Percentiles rank a stretch among this genome's conserved stretches.
These are phyloP conservation scores for Dothiorella sarmentorum DNA, from an alignment of 2,329 filamentous ascomycete genomes.

Conservation along the genomic window DNA sequence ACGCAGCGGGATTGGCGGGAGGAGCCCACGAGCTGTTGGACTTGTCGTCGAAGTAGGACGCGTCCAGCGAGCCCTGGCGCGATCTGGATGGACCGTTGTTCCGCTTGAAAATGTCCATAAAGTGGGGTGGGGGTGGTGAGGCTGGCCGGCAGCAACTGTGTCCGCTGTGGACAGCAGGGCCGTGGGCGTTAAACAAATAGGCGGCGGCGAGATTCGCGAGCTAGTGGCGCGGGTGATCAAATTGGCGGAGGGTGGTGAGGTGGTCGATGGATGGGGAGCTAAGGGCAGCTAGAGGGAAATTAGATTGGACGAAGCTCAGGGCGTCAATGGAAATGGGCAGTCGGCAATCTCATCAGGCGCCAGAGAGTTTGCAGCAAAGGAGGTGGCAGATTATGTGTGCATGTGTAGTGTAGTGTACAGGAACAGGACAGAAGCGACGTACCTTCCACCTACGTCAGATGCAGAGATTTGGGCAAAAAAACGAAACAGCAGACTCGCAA, in stretches of 20 bases:
- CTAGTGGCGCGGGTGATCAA: constrained; percentile 2
- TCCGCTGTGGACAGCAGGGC: background rate
- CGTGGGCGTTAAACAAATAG: constrained; percentile 12
- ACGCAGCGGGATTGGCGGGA: constrained; percentile 10
- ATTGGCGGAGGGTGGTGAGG: constrained; percentile 25
- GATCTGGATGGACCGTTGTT: constrained; percentile 29
- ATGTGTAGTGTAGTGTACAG: constrained; percentile 20
- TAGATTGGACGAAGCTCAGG: constrained; percentile 13
- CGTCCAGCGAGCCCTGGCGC: constrained; percentile 34
- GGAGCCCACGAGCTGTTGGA: background rate
- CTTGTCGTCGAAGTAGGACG: constrained; percentile 16
- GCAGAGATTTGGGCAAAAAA: background rate
- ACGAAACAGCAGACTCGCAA: background rate
- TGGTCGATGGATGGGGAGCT: constrained; percentile 20
- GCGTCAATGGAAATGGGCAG: constrained; percentile 16
- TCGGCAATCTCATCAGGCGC: constrained; percentile 23
- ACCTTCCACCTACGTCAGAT: constrained; percentile 14
- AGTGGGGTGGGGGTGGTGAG: background rate
- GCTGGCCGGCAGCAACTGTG: constrained; percentile 17
- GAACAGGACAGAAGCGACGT: constrained; percentile 16
- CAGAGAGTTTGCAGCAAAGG: constrained; percentile 22
- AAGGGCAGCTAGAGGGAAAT: constrained; percentile 19
- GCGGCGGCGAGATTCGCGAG: constrained; percentile 9
- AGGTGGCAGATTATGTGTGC: constrained; percentile 18
- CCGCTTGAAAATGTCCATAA: constrained; percentile 39